Evolutionary conservation across 2,329 filamentous ascomycete species (phyloP).

Genomic region (Calonectria pteridis): DNA sequence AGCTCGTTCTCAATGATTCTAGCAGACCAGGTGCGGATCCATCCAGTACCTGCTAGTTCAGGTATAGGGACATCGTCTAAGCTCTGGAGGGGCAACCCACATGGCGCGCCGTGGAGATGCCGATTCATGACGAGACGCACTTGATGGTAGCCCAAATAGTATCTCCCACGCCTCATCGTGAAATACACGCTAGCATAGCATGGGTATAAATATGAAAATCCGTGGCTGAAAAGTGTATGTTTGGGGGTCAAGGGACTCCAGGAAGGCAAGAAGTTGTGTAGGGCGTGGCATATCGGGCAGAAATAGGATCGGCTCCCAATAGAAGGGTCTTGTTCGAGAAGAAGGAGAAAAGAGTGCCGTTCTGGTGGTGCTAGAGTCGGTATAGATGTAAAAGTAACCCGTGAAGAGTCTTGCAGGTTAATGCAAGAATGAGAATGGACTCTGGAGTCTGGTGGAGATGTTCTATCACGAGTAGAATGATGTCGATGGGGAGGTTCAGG

Average conservation of each 20-base stretch:
- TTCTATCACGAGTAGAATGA: neutral
- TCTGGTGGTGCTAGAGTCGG: neutral
- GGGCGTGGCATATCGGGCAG: neutral
- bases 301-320: neutral
- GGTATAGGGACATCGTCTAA: neutral
- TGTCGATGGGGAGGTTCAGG: neutral
- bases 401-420: neutral
- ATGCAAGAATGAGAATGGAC: constrained; percentile 4
- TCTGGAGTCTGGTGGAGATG: neutral
- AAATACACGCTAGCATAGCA: neutral
- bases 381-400: neutral
- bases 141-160: neutral
- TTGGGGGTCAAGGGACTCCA: too few species aligned
- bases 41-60: neutral
- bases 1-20: too few species aligned
- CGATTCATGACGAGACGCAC: neutral
- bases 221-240: too few species aligned
- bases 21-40: too few species aligned
- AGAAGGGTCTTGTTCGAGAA: neutral
- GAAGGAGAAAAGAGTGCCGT: neutral
- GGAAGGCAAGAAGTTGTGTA: neutral
- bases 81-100: neutral
- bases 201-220: neutral
- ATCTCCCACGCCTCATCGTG: neutral
- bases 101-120: neutral